Conservation (phyloP, 768 basidiomycete species). For the Austroboletus eburneus region DNA sequence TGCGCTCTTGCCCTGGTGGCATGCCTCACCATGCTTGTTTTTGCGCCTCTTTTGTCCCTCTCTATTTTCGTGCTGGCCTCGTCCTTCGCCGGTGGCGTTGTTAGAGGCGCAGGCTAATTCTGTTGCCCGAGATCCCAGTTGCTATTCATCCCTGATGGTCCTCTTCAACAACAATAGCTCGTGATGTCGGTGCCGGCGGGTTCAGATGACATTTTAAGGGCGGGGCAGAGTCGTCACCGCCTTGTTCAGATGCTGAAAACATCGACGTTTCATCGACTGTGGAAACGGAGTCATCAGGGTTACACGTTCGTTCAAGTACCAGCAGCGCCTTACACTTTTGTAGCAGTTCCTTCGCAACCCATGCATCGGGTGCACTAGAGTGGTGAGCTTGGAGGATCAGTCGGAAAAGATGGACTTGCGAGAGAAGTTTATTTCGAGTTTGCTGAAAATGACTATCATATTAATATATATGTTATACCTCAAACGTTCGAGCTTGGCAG, state of each 20-base stretch:
- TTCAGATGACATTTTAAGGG: background rate
- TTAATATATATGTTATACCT: too few relatives aligned
- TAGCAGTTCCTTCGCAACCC: background rate
- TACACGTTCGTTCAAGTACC: background rate
- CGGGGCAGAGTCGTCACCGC: background rate
- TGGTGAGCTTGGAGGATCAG: too few relatives aligned
- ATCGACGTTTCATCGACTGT: background rate
- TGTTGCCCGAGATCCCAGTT: background rate
- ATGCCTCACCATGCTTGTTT: constrained; percentile 10
- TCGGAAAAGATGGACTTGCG: too few relatives aligned
- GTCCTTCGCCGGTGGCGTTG: constrained; percentile 3
- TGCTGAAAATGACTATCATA: too few relatives aligned
- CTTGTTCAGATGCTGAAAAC: background rate
- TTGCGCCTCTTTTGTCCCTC: constrained; percentile 8
- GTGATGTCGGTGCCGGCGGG: constrained; percentile 3
- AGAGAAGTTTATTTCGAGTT: too few relatives aligned
- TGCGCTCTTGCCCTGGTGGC: too few relatives aligned
- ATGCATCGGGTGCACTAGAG: constrained; percentile 7
- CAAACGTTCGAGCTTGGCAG: too few relatives aligned
- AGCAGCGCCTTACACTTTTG: background rate
- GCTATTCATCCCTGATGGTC: background rate
- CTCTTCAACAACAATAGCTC: background rate
- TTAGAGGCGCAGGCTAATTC: constrained; percentile 9
- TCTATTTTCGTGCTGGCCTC: constrained; percentile 11
- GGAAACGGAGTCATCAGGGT: constrained; percentile 1